Base-by-base conservation (phyloP, 2,329 filamentous ascomycete genomes). In the Sclerotinia trifoliorum region DNA sequence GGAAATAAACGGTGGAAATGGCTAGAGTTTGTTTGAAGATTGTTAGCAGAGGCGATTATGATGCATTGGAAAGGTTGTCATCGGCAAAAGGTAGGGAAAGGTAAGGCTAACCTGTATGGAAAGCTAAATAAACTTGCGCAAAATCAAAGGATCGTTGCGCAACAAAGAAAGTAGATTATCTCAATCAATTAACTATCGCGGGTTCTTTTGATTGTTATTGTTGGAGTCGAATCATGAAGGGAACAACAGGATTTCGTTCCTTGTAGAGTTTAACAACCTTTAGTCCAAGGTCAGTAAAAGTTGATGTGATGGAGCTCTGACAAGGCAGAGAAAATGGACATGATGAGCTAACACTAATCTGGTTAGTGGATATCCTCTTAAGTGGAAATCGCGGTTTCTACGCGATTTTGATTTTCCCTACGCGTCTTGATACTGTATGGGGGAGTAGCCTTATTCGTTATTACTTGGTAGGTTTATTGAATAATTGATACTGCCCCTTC, bases 331-430 rank as follows among this genome's bases (percentile, higher is more conserved):
- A 63, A 62, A 63, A 58, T 62, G 8, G 26, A 24, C 54, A 17
- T 24, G 21, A 10, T 24, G 13, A 51, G 26, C 57, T 67, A 62
- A 35, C 1, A 5, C 21, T 1, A 35, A 24, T 55, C 1, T 3
- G 32, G 8, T 62, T 67, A 67, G 65, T 15, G 13, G 1, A 1
- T 35, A 4, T 7, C 8, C 10, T 44, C 4, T 32, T 35, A 55
- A 39, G 65, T 67, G 65, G 44, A 62, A 67, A 46, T 67, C 65
- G 35, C 65, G 57, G 49, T 54, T 62, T 11, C 21, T 29, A 60
- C 65, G 65, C 56, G 65, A 54, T 46, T 62, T 39, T 6, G 19
- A 61, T 61, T 46, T 49, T 29, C 39, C 24, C 19, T 21, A 61
- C 58, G 58, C 58, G 58, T 61, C n/a, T 21, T 15, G 8, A 51